These are phyloP conservation scores for Gracilaria vermiculophylla DNA, from an alignment of 23 red algal species.

Conservation along the genomic window DNA sequence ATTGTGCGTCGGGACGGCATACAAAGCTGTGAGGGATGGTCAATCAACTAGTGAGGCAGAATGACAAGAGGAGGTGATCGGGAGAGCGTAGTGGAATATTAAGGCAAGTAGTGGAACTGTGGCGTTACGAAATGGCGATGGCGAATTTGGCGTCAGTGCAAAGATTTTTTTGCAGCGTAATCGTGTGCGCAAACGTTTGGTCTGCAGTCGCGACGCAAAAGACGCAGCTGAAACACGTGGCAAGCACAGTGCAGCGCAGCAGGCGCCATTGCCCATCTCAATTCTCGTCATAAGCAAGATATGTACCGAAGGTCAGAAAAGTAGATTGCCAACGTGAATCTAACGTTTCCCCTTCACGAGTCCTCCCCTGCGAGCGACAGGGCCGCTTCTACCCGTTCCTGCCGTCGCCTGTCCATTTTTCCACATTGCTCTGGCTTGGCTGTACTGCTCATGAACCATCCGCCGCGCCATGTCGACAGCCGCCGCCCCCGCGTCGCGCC, in stretches of 20 bases:
- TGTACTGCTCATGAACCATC: neutral
- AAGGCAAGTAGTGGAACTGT: no score
- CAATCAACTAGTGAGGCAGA: no score
- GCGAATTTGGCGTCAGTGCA: no score
- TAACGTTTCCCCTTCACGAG: neutral
- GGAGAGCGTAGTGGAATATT: no score
- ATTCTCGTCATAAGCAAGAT: neutral
- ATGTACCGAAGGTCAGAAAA: neutral
- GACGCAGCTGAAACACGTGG: conserved; percentile 1
- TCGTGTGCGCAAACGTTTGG: no score
- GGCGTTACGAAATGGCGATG: no score
- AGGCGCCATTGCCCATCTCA: neutral
- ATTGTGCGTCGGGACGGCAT: no score
- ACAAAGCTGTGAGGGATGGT: no score
- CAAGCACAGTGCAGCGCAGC: neutral
- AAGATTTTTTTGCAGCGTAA: no score
- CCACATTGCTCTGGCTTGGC: neutral
- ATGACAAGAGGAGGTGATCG: no score
- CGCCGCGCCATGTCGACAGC: neutral
- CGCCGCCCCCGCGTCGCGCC: conserved; percentile 21
- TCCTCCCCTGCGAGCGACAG: neutral
- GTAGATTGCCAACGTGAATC: no score
- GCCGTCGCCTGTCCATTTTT: neutral
- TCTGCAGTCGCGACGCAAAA: no score
- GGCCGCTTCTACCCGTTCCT: neutral